A percentile compares a stretch with the other conserved stretches of the same genome.
Conservation (phyloP, 257 asterid genomes). For the Cordia subcordata region DNA sequence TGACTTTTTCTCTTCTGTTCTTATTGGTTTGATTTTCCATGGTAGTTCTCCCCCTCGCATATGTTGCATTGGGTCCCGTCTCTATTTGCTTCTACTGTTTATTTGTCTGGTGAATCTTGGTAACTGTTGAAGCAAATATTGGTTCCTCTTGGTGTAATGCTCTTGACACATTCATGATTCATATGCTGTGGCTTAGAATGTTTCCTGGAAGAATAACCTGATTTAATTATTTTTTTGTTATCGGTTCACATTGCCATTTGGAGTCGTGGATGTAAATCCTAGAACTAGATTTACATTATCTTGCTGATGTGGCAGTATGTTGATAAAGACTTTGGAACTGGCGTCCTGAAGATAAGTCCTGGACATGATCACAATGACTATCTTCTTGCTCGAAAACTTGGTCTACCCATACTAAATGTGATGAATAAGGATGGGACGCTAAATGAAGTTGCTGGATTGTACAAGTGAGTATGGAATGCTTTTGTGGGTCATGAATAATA, state of each 20-base stretch:
- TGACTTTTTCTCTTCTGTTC: too few species aligned
- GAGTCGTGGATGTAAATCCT: background rate
- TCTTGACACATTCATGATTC: too few species aligned
- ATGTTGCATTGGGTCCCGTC: too few species aligned
- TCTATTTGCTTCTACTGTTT: too few species aligned
- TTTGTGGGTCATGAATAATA: constrained; percentile 17
- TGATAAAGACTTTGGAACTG: constrained; percentile 99
- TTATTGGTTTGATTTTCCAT: too few species aligned
- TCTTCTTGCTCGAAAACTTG: constrained; percentile 97
- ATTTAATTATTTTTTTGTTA: background rate
- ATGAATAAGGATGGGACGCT: constrained; percentile 98
- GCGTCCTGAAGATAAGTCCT: constrained; percentile 97
- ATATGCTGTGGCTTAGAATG: too few species aligned
- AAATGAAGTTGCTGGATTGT: constrained; percentile 88
- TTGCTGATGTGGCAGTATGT: constrained; percentile 57
- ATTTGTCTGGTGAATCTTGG: too few species aligned
- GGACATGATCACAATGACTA: constrained; percentile 99
- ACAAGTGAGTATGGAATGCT: constrained; percentile 45
- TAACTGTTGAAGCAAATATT: too few species aligned
- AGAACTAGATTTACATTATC: constrained; percentile 2
- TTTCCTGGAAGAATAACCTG: too few species aligned
- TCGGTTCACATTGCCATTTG: constrained; percentile 2
- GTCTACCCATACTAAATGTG: constrained; percentile 95
- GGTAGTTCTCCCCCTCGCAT: too few species aligned
- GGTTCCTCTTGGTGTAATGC: too few species aligned